A percentile compares a stretch with the other conserved stretches of the same genome.
Conservation (phyloP, 2,329 filamentous ascomycete genomes). For the Macrophomina phaseolina region DNA sequence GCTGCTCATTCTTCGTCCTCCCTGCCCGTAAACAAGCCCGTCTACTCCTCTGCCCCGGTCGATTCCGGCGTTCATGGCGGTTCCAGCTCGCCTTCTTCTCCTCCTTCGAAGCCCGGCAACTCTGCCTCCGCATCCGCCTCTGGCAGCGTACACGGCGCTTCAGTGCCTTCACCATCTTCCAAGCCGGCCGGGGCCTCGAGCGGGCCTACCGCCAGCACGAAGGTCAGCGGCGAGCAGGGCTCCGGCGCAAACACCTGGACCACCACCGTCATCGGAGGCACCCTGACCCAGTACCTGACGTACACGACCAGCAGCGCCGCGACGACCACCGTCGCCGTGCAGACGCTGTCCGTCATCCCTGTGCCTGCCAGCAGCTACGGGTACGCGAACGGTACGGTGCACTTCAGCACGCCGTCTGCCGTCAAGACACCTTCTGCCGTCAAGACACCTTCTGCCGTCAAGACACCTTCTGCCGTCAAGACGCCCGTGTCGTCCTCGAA, state of each 20-base stretch:
- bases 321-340: not conserved
- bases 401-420: not conserved
- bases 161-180: not conserved
- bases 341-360: not conserved
- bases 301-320: not conserved
- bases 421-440: not conserved
- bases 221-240: not conserved
- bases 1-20: not conserved
- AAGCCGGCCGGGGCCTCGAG: not conserved
- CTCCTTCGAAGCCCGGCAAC: not conserved
- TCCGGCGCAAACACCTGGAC: not conserved
- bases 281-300: not conserved
- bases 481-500: not conserved
- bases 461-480: not conserved
- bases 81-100: not conserved
- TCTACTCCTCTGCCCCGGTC: not conserved
- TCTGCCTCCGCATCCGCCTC: not conserved
- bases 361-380: not conserved
- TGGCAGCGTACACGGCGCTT: too few relatives aligned
- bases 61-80: not conserved
- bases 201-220: not conserved
- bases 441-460: too few relatives aligned
- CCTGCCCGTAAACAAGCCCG: not conserved
- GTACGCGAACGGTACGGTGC: constrained; percentile 3
- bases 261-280: not conserved